Base-by-base conservation (phyloP, 345 rosid species). In the Hibiscus trionum region DNA sequence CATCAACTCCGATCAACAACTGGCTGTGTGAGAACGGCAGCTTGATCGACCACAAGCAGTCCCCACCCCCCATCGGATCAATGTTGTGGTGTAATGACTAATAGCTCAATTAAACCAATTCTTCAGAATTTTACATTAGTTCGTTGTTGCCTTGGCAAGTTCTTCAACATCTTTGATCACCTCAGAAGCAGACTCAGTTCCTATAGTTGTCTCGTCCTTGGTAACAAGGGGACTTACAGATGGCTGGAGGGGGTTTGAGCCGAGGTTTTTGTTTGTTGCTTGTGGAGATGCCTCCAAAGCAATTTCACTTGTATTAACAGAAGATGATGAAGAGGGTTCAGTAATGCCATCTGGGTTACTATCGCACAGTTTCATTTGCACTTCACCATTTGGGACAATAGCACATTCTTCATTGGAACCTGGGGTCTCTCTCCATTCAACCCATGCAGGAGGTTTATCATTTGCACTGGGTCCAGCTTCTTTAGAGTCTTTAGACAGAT, bases 371-470 rank as follows among this genome's bases (percentile, higher is more conserved):
- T 77, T 82, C 65, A 68, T 61, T 80, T 78, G 79, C 56, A 79
- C 70, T 73, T 81, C 86, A 53, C 87, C 88, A 73, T 83, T 86
- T 39, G 88, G 76, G 57, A 80, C 21, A 63, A 39, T 47, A 52
- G 77, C 70, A 69, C 83, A 67, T 71, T 84, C 83, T 46, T 83
- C 82, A 53, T 53, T 53, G 58, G 84, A 67, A 77, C 88, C 90
- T 0, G 84, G 84, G 53, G 83, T 88, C 80, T 89, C 96, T 76
- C 90, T 83, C 98, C 95, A 90, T 70, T 90, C 95, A 61, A 93
- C 96, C 96, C 95, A 89, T 15, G 74, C 87, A 26, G 88, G 82
- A 19, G 86, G 82, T 62, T 85, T 86, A 50, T 86, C 97, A 75
- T 82, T 73, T 67, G 72, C 61, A 65, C 73, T 66, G 7, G 55